Evolutionary conservation across 2,329 filamentous ascomycete species (phyloP).

Genomic region (Paecilomyces sp.): DNA sequence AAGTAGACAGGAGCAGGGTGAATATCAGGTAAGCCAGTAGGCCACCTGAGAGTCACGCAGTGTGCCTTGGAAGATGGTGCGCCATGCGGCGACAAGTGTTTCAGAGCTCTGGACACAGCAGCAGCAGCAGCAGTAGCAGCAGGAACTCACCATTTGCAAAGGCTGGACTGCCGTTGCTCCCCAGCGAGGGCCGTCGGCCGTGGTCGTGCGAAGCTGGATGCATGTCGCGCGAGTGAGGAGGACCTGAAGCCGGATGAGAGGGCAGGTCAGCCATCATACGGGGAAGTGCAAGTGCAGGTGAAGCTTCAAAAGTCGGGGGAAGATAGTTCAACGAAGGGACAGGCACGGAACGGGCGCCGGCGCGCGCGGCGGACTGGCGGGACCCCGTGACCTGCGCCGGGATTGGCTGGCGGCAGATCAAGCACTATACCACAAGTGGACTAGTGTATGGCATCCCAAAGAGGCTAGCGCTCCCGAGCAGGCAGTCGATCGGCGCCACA

Average conservation of each 20-base stretch:
- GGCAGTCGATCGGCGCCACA: conserved; percentile 7
- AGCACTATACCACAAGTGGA: conserved; percentile 21
- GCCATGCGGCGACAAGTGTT: background rate
- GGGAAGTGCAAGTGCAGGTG: background rate
- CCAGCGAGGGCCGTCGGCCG: conserved; percentile 27
- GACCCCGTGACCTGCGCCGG: conserved; percentile 10
- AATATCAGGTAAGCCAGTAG: background rate
- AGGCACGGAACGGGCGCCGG: conserved; percentile 11
- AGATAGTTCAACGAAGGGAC: conserved; percentile 4
- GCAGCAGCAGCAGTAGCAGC: background rate
- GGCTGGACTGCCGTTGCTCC: conserved; percentile 28
- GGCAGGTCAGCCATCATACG: conserved; percentile 1
- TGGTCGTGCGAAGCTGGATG: conserved; percentile 26
- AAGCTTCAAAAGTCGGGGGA: conserved; percentile 2
- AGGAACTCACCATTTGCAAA: conserved; percentile 27
- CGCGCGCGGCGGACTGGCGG: conserved; percentile 1
- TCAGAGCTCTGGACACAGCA: background rate
- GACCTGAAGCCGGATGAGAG: conserved; percentile 1
- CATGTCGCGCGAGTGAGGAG: conserved; percentile 24
- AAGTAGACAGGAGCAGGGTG: background rate
- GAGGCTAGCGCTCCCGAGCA: conserved; percentile 29
- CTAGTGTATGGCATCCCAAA: conserved; percentile 11
- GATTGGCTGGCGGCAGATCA: conserved; percentile 9
- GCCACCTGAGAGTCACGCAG: background rate
- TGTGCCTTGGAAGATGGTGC: background rate